Evolutionary conservation across 75 land plant genomes (phyloP).

Genomic region (Pseudotsuga menziesii): DNA sequence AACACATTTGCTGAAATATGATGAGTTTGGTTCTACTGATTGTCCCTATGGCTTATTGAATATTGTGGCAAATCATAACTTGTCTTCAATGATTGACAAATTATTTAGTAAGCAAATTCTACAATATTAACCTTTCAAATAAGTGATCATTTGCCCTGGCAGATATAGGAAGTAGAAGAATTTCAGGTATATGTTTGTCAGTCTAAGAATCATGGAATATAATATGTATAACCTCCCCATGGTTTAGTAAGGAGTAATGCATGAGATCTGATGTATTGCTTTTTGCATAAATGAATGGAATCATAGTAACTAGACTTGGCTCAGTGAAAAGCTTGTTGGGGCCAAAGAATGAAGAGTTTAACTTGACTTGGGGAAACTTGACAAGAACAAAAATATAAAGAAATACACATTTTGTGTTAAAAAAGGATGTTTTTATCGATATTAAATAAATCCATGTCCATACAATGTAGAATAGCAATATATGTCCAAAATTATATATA

Average conservation of each 20-base stretch:
- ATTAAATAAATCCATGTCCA: not conserved
- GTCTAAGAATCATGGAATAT: not conserved
- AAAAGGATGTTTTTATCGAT: not conserved
- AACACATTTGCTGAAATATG: not conserved
- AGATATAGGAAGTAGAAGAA: not conserved
- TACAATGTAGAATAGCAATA: too few relatives aligned
- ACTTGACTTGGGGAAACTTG: not conserved
- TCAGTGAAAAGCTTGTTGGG: not conserved
- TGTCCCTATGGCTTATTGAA: not conserved
- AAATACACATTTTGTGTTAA: too few relatives aligned
- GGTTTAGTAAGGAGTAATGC: not conserved
- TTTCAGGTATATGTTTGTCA: not conserved
- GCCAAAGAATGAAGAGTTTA: not conserved
- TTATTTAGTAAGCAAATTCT: not conserved
- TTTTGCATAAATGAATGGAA: not conserved
- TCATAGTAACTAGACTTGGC: not conserved
- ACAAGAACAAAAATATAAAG: not conserved
- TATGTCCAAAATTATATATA: too few relatives aligned
- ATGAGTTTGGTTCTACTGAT: not conserved
- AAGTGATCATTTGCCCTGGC: not conserved
- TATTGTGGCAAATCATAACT: not conserved
- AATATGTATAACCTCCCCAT: not conserved
- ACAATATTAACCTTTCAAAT: not conserved
- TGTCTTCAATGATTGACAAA: not conserved
- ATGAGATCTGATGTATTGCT: not conserved